These are phyloP conservation scores for Beta lomatogona DNA, from an alignment of 179 eudicot species.

Conservation along the genomic window DNA sequence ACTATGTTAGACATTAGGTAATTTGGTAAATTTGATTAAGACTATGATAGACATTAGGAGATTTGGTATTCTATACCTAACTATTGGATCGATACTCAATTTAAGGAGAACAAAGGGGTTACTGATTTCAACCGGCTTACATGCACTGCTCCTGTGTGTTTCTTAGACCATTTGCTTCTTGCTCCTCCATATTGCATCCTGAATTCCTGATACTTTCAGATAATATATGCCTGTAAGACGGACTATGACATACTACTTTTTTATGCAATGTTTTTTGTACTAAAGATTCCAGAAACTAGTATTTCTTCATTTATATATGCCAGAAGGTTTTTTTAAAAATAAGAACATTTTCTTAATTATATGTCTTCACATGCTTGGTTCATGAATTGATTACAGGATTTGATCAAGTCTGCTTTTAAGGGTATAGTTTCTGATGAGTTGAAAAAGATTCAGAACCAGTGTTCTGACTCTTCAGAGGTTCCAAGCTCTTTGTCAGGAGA, in stretches of 20 bases:
- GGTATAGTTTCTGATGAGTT: conserved; percentile 85
- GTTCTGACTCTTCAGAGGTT: conserved; percentile 31
- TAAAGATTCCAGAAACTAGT: not conserved
- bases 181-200: not conserved
- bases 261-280: not conserved
- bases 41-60: not conserved
- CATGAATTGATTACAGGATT: conserved; percentile 47
- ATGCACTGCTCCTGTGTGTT: not conserved
- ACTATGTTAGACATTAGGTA: not conserved
- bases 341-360: not conserved
- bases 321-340: not conserved
- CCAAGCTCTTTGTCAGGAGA: conserved; percentile 26
- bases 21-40: not conserved
- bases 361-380: conserved; percentile 5
- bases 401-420: conserved; percentile 58
- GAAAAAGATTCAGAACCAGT: conserved; percentile 52
- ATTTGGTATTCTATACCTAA: not conserved
- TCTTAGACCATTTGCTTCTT: not conserved
- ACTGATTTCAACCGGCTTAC: not conserved
- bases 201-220: no score
- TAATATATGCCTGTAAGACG: no score
- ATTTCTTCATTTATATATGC: not conserved
- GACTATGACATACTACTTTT: not conserved
- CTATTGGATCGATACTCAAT: not conserved
- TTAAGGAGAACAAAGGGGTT: not conserved